Evolutionary conservation across 768 basidiomycete genomes (phyloP).

Genomic region (Termitomyces sp.): DNA sequence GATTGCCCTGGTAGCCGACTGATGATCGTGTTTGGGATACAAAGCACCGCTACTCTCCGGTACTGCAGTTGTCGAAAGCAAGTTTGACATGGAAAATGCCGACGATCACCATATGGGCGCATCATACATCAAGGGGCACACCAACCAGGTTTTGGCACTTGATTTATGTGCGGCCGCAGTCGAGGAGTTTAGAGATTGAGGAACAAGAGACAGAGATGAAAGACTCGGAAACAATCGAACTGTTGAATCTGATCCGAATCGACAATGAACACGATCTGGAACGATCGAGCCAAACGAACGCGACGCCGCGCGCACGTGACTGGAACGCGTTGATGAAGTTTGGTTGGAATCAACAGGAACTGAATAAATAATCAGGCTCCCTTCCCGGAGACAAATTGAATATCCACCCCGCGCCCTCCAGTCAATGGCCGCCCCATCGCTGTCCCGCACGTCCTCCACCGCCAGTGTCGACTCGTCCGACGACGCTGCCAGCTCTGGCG

Average conservation of each 20-base stretch:
- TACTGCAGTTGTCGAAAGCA: too few species aligned
- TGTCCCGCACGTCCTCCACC: conserved; percentile 49
- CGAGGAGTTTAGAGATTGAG: not conserved
- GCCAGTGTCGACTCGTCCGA: conserved; percentile 52
- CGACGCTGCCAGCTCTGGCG: conserved; percentile 32
- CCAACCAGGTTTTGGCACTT: too few species aligned
- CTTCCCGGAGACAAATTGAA: conserved; percentile 9
- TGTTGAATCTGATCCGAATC: not conserved
- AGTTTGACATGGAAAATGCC: too few species aligned
- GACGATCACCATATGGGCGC: too few species aligned
- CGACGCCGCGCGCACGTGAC: conserved; percentile 17
- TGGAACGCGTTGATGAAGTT: conserved; percentile 17
- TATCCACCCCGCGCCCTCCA: conserved; percentile 3
- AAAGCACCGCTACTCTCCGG: too few species aligned
- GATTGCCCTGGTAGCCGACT: too few species aligned
- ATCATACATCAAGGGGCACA: too few species aligned
- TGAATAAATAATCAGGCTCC: conserved; percentile 16
- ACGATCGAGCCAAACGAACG: conserved; percentile 3
- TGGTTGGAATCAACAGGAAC: conserved; percentile 20
- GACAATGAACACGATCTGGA: not conserved
- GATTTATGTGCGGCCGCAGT: too few species aligned
- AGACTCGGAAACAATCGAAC: not conserved
- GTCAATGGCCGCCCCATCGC: conserved; percentile 7
- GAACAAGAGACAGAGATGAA: not conserved
- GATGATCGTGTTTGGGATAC: too few species aligned